Base-by-base conservation (phyloP, 129 eudicot species). In the Flaveria robusta region DNA sequence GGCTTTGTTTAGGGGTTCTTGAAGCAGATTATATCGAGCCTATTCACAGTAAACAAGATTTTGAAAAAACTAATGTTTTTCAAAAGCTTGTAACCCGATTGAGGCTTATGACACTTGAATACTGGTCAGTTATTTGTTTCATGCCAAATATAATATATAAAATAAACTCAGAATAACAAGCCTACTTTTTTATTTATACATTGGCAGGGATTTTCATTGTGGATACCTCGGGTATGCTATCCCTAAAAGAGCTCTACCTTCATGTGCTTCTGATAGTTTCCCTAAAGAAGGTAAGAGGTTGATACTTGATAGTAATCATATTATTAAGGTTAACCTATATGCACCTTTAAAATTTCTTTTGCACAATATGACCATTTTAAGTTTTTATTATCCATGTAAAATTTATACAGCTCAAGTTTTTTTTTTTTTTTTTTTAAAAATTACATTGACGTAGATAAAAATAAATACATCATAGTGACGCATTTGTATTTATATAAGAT, bases 181-280 rank as follows among this genome's bases (percentile, higher is more conserved):
- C 62, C 42, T 54, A 13, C 26, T 29, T n/a, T 39, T 70, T 5
- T 39, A 9, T 45, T 37, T 11, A 6, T 29, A 66, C 55, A 16
- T 52, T 73, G 79, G 64, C 77, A 94, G 98, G 98, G 97, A 91
- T 76, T 75, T 22, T 66, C 98, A 88, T 75, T 94, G 97, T 56
- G 90, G 84, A 47, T 81, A 83, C 19, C 76, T 91, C 9, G 98
- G 98, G 18, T 91, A 89, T 83, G 79, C 72, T 52, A 66, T 31
- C 39, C 73, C 63, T 26, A 87, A 77, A 83, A 84, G 68, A 49
- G 55, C 79, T 72, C 88, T 43, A 52, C 74, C 81, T 42, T 68
- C 72, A 6, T 22, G 2, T 49, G 74, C 70, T 84, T 37, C 39
- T 79, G 84, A n/a, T 79, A 58, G 70, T 74, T 46, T 41, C 65